Evolutionary conservation across 139 green algal genomes (phyloP).

Genomic region (Desmodesmus armatus): DNA sequence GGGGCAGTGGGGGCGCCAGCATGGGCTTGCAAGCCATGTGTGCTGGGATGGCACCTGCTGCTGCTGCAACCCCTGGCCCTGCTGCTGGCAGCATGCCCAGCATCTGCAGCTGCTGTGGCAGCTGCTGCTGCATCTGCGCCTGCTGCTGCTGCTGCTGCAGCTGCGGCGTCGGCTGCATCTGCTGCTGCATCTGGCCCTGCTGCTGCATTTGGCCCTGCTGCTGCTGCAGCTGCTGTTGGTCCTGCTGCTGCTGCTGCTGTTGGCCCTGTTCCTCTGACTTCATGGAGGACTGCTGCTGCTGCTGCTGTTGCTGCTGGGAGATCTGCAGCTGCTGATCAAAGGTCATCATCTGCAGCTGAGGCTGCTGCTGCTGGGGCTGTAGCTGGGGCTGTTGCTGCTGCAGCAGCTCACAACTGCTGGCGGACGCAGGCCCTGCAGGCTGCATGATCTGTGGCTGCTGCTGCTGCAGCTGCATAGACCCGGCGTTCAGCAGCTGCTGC

Average conservation of each 20-base stretch:
- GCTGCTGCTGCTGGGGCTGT: background rate
- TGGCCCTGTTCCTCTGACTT: no score
- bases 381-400: slow-evolving; percentile 29
- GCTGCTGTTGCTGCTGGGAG: slow-evolving; percentile 10
- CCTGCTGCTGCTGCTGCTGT: slow-evolving; percentile 2
- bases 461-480: background rate
- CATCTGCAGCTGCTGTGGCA: slow-evolving; percentile 12
- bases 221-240: slow-evolving; percentile 2
- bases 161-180: background rate
- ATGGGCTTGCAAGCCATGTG: slow-evolving; percentile 21
- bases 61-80: no score
- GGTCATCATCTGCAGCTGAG: background rate
- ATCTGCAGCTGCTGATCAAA: slow-evolving; percentile 1
- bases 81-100: background rate
- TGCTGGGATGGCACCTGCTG: background rate
- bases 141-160: background rate
- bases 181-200: slow-evolving; percentile 15
- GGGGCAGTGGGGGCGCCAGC: slow-evolving; percentile 17
- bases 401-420: background rate
- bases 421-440: background rate
- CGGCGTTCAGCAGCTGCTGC: background rate
- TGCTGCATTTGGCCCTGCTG: background rate
- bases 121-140: slow-evolving; percentile 19
- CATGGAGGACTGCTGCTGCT: slow-evolving; percentile 28
- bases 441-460: background rate